Conservation (phyloP, 352 stramenopile species). For the Phytophthora pinifolia region DNA sequence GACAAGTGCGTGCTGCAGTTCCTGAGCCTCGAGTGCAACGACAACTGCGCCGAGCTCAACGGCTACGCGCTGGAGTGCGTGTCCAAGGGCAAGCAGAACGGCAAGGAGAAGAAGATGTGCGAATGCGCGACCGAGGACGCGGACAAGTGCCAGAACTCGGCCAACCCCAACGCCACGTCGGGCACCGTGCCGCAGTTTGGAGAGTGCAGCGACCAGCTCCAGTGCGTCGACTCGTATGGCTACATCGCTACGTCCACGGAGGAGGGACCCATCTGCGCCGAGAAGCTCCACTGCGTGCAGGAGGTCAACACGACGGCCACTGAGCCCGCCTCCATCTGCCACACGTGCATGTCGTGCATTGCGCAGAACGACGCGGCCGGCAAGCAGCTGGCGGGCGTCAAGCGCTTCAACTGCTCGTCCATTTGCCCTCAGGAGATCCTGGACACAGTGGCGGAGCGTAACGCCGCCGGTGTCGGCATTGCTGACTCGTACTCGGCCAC, state of each 20-base stretch:
- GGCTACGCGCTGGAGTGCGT: constrained; percentile 70
- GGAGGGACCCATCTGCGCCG: constrained; percentile 58
- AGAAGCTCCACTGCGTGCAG: constrained; percentile 73
- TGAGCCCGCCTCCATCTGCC: constrained; percentile 63
- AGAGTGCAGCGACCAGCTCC: constrained; percentile 49
- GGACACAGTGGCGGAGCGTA: constrained; percentile 60
- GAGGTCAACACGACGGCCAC: constrained; percentile 68
- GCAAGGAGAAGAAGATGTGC: constrained; percentile 69
- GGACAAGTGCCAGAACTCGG: constrained; percentile 54
- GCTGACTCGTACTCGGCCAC: constrained; percentile 48
- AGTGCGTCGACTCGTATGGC: constrained; percentile 66
- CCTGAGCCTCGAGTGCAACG: constrained; percentile 56
- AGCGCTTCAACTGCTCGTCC: constrained; percentile 74
- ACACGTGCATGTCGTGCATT: constrained; percentile 84
- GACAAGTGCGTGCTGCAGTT: constrained; percentile 71
- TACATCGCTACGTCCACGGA: constrained; percentile 53
- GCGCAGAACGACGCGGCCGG: constrained; percentile 66
- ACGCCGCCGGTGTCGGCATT: constrained; percentile 55
- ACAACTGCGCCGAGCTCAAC: constrained; percentile 67
- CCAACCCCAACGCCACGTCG: constrained; percentile 28
- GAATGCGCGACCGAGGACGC: constrained; percentile 46
- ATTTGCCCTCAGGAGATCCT: constrained; percentile 71
- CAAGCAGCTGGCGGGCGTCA: constrained; percentile 47
- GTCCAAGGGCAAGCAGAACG: constrained; percentile 56
- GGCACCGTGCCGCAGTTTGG: constrained; percentile 62